These are phyloP conservation scores for Trichosanthes truncata DNA, from an alignment of 306 rosid species.

Conservation along the genomic window DNA sequence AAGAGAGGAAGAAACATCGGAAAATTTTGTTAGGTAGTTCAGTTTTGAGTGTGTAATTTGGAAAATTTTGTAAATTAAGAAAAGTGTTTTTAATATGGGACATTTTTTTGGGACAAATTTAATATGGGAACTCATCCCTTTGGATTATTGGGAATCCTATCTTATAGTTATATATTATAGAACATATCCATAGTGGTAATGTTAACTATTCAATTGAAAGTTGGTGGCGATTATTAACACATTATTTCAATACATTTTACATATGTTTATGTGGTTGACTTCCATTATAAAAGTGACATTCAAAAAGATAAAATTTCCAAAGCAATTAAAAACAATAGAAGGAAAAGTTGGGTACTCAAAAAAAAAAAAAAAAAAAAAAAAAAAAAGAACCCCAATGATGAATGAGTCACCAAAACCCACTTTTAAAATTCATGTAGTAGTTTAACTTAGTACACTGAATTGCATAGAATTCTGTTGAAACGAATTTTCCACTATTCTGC, in stretches of 20 bases:
- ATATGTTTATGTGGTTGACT: not conserved
- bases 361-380: too few relatives aligned
- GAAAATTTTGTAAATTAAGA: conserved; percentile 1
- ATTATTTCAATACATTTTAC: not conserved
- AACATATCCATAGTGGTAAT: not conserved
- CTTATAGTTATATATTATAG: not conserved
- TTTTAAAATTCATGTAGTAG: not conserved
- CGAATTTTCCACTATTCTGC: not conserved
- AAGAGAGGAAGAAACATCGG: not conserved
- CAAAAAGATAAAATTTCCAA: not conserved
- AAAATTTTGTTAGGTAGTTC: not conserved
- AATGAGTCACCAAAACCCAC: not conserved
- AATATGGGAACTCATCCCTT: not conserved
- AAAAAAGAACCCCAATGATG: not conserved
- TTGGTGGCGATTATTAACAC: not conserved
- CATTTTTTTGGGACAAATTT: too few relatives aligned
- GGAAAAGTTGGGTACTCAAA: not conserved
- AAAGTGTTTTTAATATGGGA: not conserved
- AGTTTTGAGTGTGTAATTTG: not conserved
- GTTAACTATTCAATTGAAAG: not conserved
- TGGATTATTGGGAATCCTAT: not conserved
- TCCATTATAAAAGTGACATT: not conserved
- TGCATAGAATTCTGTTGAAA: not conserved
- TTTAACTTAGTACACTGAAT: not conserved
- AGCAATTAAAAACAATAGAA: not conserved